Base-by-base conservation (phyloP, 2,329 filamentous ascomycete genomes). In the Aspergillus sp. region DNA sequence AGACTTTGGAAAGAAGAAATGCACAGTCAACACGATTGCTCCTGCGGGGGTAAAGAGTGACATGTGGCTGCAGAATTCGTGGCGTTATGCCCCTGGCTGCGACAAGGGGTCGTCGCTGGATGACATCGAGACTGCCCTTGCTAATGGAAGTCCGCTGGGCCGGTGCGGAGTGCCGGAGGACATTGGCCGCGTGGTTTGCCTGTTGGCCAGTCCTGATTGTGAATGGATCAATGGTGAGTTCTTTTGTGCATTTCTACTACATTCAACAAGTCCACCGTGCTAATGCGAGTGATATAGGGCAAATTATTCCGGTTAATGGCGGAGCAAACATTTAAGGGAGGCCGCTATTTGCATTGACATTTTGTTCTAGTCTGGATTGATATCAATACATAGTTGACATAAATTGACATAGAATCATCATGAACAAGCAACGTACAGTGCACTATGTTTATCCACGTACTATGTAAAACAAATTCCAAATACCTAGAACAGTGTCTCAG, bases 51-150 rank as follows among this genome's bases (percentile, higher is more conserved):
- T 61, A 7, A 61, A 61, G 52, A 59, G 57, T 39, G 86, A 89
- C 66, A 89, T 89, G 85, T 89, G 85, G 72, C 76, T 83, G 52
- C 77, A 81, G 67, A 85, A 85, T 66, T 77, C 81, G 20, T 84
- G 81, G 80, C 78, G 81, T 62, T 83, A 83, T 64, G 79, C 79
- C 17, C 80, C 80, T 10, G 78, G 77, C 50, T 77, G 58, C 22
- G 44, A 59, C 33, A 50, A 57, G 47, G 52, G 48, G 39, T 60
- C 56, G 3, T 75, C 67, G 65, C 45, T 74, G 69, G 73, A 77
- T 44, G 73, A 70, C 46, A 82, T 83, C 56, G 78, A 81, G 62
- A 60, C 68, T 44, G 75, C 78, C 17, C 73, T 83, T 52, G 74
- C 75, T 43, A 74, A 72, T 50, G 73, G 78, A 53, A 82, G 79